Evolutionary conservation across 1,284 basidiomycete species (phyloP), one percentile per base, ranked within the genome.

Genomic region (Apiotrichum laibachii): DNA sequence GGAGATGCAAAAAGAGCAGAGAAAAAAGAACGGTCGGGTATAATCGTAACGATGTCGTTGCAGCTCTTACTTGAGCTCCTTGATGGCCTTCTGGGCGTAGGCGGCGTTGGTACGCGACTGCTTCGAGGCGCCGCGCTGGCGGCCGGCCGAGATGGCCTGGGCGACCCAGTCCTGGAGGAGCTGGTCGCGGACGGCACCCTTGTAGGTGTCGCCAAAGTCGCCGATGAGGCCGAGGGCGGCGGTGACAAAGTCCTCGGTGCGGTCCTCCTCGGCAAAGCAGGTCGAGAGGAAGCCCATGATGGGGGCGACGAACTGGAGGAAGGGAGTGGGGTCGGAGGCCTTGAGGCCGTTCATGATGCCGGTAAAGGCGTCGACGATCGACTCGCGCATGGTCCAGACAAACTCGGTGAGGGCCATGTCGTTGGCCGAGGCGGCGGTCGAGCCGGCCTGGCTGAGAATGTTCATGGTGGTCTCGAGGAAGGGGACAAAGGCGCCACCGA

Each of bases 321-420:
- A 83, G 34, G 63, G 61, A 55, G 67, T 59, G 37, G 61, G 19
- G 42, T 88, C 85, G 6, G 88, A 89, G 64, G 86, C 85, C 80
- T 94, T 92, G 73, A 97, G 81, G 9, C 90, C 93, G 49, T 90
- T 88, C 60, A 97, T 86, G 64, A 98, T 89, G 50, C 96, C 94
- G 11, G 91, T 94, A 72, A 97, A 98, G 5, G 95, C 94, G 77
- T 99, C 96, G 44, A 97, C 82, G 66, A 99, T 97, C 47, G 92
- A 92, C 75, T 99, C 95, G 43, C 95, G 86, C 62, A 99, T 84
- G 55, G 86, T 85, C 62, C 86, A 85, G 60, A 97, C 90, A 75
- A 99, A 99, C 68, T 99, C 95, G 60, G 64, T 64, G 63, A 75
- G 59, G 10, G 70, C 61, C 9, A 59, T 48, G 49, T 65, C 69